A percentile compares a stretch with the other conserved stretches of the same genome.
These are phyloP conservation scores for Cerrena zonata DNA, from an alignment of 1,284 basidiomycete species.

Conservation along the genomic window DNA sequence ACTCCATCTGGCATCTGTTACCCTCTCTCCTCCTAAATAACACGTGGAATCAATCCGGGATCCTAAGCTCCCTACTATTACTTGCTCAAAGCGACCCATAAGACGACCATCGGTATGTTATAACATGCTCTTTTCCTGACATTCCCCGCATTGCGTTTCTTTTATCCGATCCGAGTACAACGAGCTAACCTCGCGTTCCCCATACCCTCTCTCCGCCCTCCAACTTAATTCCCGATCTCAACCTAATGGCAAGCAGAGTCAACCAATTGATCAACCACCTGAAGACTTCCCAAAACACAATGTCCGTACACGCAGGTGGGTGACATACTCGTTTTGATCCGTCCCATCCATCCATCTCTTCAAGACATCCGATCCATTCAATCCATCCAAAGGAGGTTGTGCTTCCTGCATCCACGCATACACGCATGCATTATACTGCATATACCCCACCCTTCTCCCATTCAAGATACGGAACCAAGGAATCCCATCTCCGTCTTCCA, in stretches of 20 bases:
- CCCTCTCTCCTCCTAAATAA: too few species aligned
- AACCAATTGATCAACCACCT: slow-evolving; percentile 25
- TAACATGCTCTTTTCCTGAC: background rate
- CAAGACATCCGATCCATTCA: too few species aligned
- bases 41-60: background rate
- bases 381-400: too few species aligned
- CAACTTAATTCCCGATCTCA: too few species aligned
- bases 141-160: background rate
- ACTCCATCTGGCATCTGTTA: too few species aligned
- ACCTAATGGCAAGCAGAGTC: slow-evolving; percentile 25
- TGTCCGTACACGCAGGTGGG: slow-evolving; percentile 42
- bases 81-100: background rate
- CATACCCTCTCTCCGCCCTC: too few species aligned
- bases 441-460: too few species aligned
- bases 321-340: too few species aligned
- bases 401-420: too few species aligned
- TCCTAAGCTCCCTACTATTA: background rate
- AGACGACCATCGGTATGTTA: background rate
- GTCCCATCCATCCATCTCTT: too few species aligned
- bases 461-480: background rate
- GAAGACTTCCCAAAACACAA: slow-evolving; percentile 9
- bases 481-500: background rate
- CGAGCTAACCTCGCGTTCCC: slow-evolving; percentile 1
- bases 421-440: too few species aligned
- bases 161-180: background rate